Conservation (phyloP, 2,329 filamentous ascomycete genomes). For the Acephala macrosclerotiorum region DNA sequence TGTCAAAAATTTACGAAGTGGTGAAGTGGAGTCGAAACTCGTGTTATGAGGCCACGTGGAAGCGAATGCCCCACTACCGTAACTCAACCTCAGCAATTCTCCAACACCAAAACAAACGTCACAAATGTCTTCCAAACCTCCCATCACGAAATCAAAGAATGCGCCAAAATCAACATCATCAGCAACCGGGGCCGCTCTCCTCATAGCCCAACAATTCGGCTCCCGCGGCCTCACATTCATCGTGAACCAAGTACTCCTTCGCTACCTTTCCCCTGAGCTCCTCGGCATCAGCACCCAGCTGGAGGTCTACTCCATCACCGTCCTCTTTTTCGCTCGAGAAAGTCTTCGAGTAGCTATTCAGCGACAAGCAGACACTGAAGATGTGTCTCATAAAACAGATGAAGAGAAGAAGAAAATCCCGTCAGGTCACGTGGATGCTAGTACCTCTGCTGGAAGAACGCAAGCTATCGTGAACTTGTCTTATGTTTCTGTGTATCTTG, state of each 20-base stretch:
- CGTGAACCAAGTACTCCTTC: conserved; percentile 89
- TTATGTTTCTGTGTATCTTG: conserved; percentile 78
- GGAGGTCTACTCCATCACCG: conserved; percentile 89
- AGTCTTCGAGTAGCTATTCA: conserved; percentile 91
- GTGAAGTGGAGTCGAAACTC: background rate
- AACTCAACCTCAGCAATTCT: background rate
- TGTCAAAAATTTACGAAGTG: too few species aligned
- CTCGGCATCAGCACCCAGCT: conserved; percentile 89
- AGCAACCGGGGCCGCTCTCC: conserved; percentile 44
- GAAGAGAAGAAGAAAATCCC: conserved; percentile 29
- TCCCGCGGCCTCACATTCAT: conserved; percentile 91
- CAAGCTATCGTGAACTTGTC: conserved; percentile 90
- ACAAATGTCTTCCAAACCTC: conserved; percentile 11
- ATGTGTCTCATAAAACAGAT: conserved; percentile 5
- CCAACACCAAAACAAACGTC: background rate
- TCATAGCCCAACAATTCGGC: conserved; percentile 86
- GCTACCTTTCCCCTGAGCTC: conserved; percentile 84
- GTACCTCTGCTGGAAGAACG: conserved; percentile 49
- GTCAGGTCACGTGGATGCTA: conserved; percentile 37
- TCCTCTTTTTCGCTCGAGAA: conserved; percentile 95
- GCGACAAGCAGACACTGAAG: conserved; percentile 62
- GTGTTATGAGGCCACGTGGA: background rate
- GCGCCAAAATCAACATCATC: conserved; percentile 29
- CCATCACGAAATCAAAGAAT: background rate
- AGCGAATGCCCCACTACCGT: background rate